Percentiles rank a stretch among this genome's conserved stretches.
Evolutionary conservation across 352 stramenopile species (phyloP).

Genomic region (Albugo candida): DNA sequence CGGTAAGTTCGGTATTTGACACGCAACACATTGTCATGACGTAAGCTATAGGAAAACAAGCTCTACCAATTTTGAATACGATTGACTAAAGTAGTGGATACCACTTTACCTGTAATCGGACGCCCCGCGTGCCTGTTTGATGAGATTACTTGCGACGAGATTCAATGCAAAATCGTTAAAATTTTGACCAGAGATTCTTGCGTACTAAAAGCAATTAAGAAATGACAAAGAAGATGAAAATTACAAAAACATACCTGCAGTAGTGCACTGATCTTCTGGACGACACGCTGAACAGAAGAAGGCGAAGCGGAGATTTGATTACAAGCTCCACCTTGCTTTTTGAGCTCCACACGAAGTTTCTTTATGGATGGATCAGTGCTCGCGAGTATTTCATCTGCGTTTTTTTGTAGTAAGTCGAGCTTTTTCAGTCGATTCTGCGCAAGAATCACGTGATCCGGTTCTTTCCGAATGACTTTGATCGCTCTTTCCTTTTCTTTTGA

Average conservation of each 20-base stretch:
- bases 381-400: slow-evolving; percentile 25
- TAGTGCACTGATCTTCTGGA: slow-evolving; percentile 45
- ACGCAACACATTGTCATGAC: slow-evolving; percentile 67
- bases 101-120: slow-evolving; percentile 55
- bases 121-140: slow-evolving; percentile 39
- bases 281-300: slow-evolving; percentile 35
- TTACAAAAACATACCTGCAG: slow-evolving; percentile 17
- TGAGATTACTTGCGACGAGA: slow-evolving; percentile 44
- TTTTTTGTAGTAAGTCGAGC: slow-evolving; percentile 26
- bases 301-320: slow-evolving; percentile 62
- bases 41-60: slow-evolving; percentile 46
- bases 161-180: slow-evolving; percentile 58
- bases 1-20: slow-evolving; percentile 41
- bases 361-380: slow-evolving; percentile 30
- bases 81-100: neutral
- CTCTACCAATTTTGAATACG: slow-evolving; percentile 10
- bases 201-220: slow-evolving; percentile 15
- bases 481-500: slow-evolving; percentile 18
- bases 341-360: slow-evolving; percentile 46
- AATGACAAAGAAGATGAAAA: neutral
- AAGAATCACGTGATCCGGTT: slow-evolving; percentile 15
- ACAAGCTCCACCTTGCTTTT: slow-evolving; percentile 43
- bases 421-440: slow-evolving; percentile 22
- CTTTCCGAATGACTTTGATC: slow-evolving; percentile 17
- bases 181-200: slow-evolving; percentile 24